Evolutionary conservation across 2,329 filamentous ascomycete genomes (phyloP).

Genomic region (Neofusicoccum kwambonambiense): DNA sequence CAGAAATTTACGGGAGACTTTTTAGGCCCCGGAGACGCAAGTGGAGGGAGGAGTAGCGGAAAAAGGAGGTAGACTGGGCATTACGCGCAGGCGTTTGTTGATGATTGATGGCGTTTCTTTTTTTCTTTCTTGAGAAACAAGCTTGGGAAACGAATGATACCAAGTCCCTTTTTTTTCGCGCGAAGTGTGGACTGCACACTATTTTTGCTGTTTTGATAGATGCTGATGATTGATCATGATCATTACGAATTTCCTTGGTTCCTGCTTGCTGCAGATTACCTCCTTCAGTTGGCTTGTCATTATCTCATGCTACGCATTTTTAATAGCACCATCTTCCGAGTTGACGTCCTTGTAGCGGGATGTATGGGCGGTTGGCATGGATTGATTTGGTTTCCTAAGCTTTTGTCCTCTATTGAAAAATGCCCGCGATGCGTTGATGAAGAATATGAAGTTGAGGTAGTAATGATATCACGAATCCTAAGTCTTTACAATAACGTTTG

Average conservation of each 20-base stretch:
- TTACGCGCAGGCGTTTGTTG: not conserved
- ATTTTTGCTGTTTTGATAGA: not conserved
- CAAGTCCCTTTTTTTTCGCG: not conserved
- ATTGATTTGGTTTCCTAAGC: not conserved
- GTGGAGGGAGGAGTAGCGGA: not conserved
- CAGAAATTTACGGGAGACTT: slow-evolving; percentile 18
- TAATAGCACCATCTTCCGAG: not conserved
- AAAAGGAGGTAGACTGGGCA: not conserved
- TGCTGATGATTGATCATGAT: not conserved
- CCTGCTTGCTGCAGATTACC: not conserved
- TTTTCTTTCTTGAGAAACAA: not conserved
- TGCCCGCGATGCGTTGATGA: not conserved
- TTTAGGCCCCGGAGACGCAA: not conserved
- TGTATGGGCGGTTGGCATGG: not conserved
- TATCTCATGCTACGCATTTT: not conserved
- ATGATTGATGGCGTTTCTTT: slow-evolving; percentile 1
- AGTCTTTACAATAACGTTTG: not conserved
- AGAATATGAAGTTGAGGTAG: not conserved
- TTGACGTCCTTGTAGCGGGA: not conserved
- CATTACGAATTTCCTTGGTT: slow-evolving; percentile 3
- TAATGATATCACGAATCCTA: not conserved
- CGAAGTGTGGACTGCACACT: not conserved
- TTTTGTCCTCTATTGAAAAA: not conserved
- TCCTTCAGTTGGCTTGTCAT: not conserved
- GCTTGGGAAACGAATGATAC: slow-evolving; percentile 2